phyloP scores from a whole-genome alignment of 257 asterid species.

The Nicotiana tomentosiformis region DNA sequence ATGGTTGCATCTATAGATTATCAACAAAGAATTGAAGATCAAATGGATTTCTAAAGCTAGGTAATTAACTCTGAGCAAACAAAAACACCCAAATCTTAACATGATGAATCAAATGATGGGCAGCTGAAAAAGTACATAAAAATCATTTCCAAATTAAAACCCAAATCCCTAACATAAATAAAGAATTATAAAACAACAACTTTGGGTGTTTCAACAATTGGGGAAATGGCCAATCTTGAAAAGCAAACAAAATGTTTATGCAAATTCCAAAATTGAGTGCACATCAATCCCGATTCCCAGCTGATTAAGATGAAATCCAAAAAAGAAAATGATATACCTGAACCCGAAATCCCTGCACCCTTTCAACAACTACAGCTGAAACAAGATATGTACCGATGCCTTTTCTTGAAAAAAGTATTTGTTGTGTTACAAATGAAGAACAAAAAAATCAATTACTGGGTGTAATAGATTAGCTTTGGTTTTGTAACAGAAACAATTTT shows the following conservation, averaged over 20 bases:
- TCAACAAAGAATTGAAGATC: neutral
- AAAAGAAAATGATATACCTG: neutral
- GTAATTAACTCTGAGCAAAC: neutral
- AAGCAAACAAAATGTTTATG: neutral
- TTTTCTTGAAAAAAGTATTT: neutral
- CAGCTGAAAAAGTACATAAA: constrained; percentile 4
- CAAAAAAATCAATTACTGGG: neutral
- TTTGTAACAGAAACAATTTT: neutral
- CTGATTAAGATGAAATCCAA: neutral
- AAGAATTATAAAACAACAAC: neutral
- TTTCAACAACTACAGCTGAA: neutral
- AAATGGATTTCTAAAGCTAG: constrained; percentile 2
- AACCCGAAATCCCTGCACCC: constrained; percentile 6
- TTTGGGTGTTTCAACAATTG: neutral
- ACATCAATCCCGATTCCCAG: neutral
- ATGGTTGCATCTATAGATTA: neutral
- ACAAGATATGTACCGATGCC: neutral
- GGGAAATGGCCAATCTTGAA: neutral
- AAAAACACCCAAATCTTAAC: constrained; percentile 6
- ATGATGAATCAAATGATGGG: constrained; percentile 2
- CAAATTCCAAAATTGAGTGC: neutral
- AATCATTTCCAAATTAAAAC: neutral
- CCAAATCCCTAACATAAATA: constrained; percentile 3
- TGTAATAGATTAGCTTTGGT: neutral
- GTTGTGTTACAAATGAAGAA: neutral